phyloP scores from a whole-genome alignment of 2,329 filamentous ascomycete species.

The Zymoseptoria tritici region DNA sequence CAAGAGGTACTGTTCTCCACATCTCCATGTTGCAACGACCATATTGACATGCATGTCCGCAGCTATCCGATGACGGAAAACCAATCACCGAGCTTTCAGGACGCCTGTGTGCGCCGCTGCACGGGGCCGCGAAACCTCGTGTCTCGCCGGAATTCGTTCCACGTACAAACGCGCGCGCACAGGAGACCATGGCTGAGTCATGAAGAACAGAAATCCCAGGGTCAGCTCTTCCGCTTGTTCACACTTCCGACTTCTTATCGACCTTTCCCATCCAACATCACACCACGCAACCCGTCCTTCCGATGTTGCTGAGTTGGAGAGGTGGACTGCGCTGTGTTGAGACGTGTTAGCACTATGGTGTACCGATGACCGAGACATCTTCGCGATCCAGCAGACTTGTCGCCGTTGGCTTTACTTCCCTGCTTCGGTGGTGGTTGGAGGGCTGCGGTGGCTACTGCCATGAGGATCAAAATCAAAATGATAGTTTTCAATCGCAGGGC shows the following conservation, averaged over 20 bases:
- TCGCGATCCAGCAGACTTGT: slow-evolving; percentile 13
- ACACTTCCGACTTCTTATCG: slow-evolving; percentile 5
- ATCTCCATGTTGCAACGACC: neutral
- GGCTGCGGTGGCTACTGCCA: slow-evolving; percentile 9
- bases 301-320: slow-evolving; percentile 4
- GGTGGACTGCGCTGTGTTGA: slow-evolving; percentile 2
- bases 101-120: slow-evolving; percentile 12
- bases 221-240: slow-evolving; percentile 2
- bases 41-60: neutral
- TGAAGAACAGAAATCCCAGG: slow-evolving; percentile 27
- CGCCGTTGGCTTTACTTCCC: neutral
- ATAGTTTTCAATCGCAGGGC: slow-evolving; percentile 35
- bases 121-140: slow-evolving; percentile 15
- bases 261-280: slow-evolving; percentile 6
- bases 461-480: slow-evolving; percentile 21
- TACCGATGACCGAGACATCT: slow-evolving; percentile 20
- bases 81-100: slow-evolving; percentile 21
- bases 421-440: neutral
- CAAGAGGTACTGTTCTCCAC: neutral
- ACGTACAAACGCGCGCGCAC: neutral
- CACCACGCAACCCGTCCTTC: neutral
- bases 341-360: slow-evolving; percentile 20
- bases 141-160: slow-evolving; percentile 1
- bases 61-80: slow-evolving; percentile 10
- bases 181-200: slow-evolving; percentile 21